phyloP scores from a whole-genome alignment of 257 asterid genomes.

The Solanum rostratum region DNA sequence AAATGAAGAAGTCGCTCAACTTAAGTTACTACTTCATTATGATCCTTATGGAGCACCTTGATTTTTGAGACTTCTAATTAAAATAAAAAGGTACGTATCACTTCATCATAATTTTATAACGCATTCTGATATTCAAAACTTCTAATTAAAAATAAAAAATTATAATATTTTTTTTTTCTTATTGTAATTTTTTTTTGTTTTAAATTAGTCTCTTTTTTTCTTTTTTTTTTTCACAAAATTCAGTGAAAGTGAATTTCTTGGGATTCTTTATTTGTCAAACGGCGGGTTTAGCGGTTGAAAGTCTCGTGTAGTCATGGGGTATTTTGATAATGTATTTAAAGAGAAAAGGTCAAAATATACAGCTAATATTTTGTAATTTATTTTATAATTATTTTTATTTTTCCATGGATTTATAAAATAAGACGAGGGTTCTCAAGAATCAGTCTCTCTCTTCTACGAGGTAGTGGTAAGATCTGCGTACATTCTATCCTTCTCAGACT shows the following conservation, averaged over 20 bases:
- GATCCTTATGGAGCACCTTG: fast-evolving
- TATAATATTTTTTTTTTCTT: background rate
- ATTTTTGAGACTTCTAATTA: fast-evolving
- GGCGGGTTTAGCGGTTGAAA: conserved; percentile 11
- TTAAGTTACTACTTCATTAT: too few species aligned
- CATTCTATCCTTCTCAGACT: too few species aligned
- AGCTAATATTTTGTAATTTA: background rate
- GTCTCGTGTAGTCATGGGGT: background rate
- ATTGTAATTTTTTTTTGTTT: background rate
- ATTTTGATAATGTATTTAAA: background rate
- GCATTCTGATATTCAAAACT: too few species aligned
- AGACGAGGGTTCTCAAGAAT: too few species aligned
- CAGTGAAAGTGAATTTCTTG: background rate
- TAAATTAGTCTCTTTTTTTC: background rate
- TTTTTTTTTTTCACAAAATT: conserved; percentile 24
- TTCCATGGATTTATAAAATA: too few species aligned
- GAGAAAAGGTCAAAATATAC: background rate
- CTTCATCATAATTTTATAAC: fast-evolving
- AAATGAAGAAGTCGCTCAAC: too few species aligned
- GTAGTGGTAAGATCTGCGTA: too few species aligned
- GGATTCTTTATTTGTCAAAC: background rate
- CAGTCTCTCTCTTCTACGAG: too few species aligned
- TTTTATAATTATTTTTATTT: background rate
- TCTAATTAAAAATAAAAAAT: too few species aligned
- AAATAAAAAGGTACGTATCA: background rate